Evolutionary conservation across 2,329 filamentous ascomycete genomes (phyloP).

Genomic region (Rhexocercosporidium sp.): DNA sequence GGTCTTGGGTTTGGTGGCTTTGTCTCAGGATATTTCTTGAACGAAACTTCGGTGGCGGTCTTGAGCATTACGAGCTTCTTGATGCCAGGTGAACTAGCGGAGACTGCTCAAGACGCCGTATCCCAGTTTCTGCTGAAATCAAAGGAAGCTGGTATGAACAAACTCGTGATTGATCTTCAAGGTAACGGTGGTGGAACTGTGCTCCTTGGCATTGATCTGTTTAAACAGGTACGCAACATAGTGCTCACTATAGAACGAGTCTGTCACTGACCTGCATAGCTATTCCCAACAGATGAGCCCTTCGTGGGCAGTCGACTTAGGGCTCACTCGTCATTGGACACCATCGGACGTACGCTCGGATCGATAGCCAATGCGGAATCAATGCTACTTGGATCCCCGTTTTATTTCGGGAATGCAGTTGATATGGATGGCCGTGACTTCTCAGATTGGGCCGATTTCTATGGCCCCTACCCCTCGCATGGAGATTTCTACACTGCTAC

Average conservation of each 20-base stretch:
- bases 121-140: constrained; percentile 49
- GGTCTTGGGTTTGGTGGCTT: constrained; percentile 21
- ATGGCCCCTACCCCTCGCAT: constrained; percentile 23
- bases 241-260: constrained; percentile 4
- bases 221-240: constrained; percentile 47
- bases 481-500: constrained; percentile 25
- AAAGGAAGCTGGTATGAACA: constrained; percentile 58
- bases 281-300: constrained; percentile 3
- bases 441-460: constrained; percentile 9
- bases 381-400: not conserved
- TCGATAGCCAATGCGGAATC: not conserved
- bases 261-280: not conserved
- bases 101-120: constrained; percentile 3
- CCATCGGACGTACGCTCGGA: not conserved
- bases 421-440: constrained; percentile 14
- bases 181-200: constrained; percentile 65
- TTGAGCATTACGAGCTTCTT: constrained; percentile 26
- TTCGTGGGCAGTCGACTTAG: not conserved
- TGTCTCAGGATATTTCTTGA: constrained; percentile 31
- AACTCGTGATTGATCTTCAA: constrained; percentile 63
- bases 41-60: constrained; percentile 29
- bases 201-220: constrained; percentile 63
- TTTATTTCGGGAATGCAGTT: not conserved
- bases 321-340: not conserved
- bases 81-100: constrained; percentile 30